These are phyloP conservation scores for Leccinum solheimii DNA, from an alignment of 1,284 basidiomycete species.

Conservation along the genomic window DNA sequence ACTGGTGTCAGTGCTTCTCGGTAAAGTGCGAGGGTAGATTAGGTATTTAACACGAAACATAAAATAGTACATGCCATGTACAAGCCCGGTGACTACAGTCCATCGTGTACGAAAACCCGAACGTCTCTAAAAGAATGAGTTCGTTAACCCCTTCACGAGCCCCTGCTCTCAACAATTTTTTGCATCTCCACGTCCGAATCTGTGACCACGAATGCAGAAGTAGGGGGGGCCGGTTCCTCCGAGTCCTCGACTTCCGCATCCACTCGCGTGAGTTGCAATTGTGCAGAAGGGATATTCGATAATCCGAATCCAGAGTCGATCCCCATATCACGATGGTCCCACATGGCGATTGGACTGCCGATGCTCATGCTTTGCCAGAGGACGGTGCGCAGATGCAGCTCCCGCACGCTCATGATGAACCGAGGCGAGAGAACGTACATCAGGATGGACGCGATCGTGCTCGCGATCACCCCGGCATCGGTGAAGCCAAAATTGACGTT, in stretches of 20 bases:
- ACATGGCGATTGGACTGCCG: neutral
- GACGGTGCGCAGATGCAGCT: conserved; percentile 8
- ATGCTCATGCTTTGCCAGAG: neutral
- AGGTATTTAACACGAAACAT: neutral
- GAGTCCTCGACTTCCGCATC: neutral
- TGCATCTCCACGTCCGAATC: neutral
- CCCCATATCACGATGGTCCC: neutral
- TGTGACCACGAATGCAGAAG: neutral
- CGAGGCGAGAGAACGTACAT: conserved; percentile 23
- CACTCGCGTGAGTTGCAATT: neutral
- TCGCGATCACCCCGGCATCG: neutral
- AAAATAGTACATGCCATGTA: too few species aligned
- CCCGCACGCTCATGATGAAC: conserved; percentile 22
- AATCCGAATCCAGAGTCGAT: neutral
- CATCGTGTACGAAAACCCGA: neutral
- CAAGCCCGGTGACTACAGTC: neutral
- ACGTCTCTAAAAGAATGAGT: neutral
- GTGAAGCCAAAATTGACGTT: conserved; percentile 8
- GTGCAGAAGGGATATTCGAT: neutral
- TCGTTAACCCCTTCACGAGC: neutral
- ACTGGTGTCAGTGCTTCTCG: neutral
- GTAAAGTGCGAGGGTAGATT: neutral
- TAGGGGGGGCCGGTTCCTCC: neutral
- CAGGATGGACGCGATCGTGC: neutral
- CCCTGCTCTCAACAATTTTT: neutral